Evolutionary conservation across 345 rosid species (phyloP), one percentile per base, ranked within the genome.

Genomic region (Eucalyptus cladocalyx): DNA sequence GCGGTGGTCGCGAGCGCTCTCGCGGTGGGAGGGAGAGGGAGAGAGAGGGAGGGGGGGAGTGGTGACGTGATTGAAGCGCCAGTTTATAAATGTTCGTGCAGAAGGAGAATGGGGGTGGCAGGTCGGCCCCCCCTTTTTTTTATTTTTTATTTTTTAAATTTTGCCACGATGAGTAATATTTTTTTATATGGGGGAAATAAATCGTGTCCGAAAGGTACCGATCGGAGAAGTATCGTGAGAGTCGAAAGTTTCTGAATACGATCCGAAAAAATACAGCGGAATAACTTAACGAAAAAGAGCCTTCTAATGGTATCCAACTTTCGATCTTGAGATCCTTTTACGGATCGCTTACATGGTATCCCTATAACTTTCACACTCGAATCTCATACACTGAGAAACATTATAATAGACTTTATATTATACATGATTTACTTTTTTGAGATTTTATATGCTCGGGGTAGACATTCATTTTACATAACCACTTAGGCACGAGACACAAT

Each of bases 31-130:
- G 88, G 10, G 37, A 65, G 81, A 32, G 43, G 34, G 4, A 18
- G 24, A 18, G 28, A 72, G 45, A 12, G 4, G 37, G 47, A 76
- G 30, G 11, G 5, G 53, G 80, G 49, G 15, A 24, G 45, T 60
- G 49, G 4, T 67, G 50, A 53, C 54, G 26, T 76, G 58, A 30
- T 43, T 47, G 51, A 67, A 87, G 85, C 51, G 85, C 88, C 45
- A 21, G 85, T 87, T 62, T 87, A 62, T 87, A 87, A 65, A 51
- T 37, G 83, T 37, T 87, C 34, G 83, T 65, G 85, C 88, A 30
- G 88, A 62, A 30, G 53, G 17, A 30, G 30, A 43, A 26, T 11
- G 45, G 83, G 83, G 83, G 28, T 76, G 47, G 83, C 83, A 37
- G 28, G 83, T 76, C 9, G 83, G 28, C 83, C 81, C 83, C 26